Base-by-base conservation (phyloP, 1,284 basidiomycete genomes). In the Ustilago cynodontis region DNA sequence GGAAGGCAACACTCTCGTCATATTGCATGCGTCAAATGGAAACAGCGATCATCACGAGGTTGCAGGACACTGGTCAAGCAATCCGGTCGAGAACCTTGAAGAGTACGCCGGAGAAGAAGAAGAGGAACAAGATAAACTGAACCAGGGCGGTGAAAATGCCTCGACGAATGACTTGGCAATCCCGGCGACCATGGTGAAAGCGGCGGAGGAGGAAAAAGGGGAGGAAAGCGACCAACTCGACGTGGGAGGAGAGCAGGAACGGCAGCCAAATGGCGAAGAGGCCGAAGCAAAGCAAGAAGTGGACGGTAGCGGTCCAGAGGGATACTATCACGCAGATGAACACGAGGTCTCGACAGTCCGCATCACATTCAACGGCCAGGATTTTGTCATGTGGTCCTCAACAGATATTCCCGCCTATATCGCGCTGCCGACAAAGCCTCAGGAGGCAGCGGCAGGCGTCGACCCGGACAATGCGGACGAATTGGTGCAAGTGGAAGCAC, bases 311-410 rank as follows among this genome's bases (percentile, higher is more conserved):
- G 57, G 22, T 13, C 9, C 10, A 8, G 52, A 55, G 22, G 60
- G 41, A n/a, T 53, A 66, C 43, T 37, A 58, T 35, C 22, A 33
- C 14, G n/a, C 51, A 2, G 68, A 71, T 22, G 56, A 62, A 11
- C 63, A 51, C 10, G 50, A 55, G 29, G 35, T 50, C 16, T 39
- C 57, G 4, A 50, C 81, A 7, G 55, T 85, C 24, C 69, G 81
- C 11, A 50, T 85, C 24, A 74, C 77, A 0, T 84, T 85, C 70
- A 72, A 83, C 47, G 83, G 75, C 6, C 83, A 85, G 31, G 82
- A 84, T 29, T 85, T 85, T 57, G 79, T 75, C 55, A 64, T 83
- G 22, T 85, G 76, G 60, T 65, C 80, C 24, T 26, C 43, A 14
- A 33, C 57, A n/a, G 67, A 71, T 35, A 77, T 78, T n/a, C 43